Percentiles rank a stretch among this genome's conserved stretches.
Evolutionary conservation across 306 rosid species (phyloP).

Genomic region (Cyclanthera cordifolia): DNA sequence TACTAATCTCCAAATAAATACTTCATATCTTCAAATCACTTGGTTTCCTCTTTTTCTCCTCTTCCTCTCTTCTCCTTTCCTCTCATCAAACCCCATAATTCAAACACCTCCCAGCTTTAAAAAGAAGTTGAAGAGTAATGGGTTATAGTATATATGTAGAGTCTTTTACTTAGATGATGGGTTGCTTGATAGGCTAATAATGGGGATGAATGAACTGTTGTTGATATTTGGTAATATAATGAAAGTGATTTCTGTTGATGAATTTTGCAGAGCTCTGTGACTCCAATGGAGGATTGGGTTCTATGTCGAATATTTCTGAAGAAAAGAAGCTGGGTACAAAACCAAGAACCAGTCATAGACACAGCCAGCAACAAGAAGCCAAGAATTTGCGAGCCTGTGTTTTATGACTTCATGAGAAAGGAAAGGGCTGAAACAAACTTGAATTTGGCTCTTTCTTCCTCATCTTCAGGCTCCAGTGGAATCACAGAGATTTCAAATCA

Average conservation of each 20-base stretch:
- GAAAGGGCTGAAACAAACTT: conserved; percentile 26
- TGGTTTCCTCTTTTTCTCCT: too few species aligned
- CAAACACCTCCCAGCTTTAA: too few species aligned
- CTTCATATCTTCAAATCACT: too few species aligned
- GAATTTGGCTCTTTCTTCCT: conserved; percentile 27
- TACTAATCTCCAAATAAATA: too few species aligned
- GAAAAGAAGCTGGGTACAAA: conserved; percentile 49
- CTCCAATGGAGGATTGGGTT: conserved; percentile 59
- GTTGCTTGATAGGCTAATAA: neutral
- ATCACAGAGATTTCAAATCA: conserved; percentile 42
- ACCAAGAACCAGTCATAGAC: conserved; percentile 23
- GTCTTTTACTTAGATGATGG: too few species aligned
- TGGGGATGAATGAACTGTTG: neutral
- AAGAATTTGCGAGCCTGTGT: conserved; percentile 36
- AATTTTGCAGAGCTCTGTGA: conserved; percentile 25
- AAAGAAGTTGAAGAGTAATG: too few species aligned
- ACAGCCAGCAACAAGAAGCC: neutral
- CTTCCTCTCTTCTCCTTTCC: too few species aligned
- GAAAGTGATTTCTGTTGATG: neutral
- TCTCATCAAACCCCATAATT: too few species aligned
- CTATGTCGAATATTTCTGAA: conserved; percentile 84
- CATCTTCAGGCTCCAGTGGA: conserved; percentile 63
- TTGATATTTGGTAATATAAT: neutral
- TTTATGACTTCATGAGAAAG: conserved; percentile 70
- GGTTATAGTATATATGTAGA: too few species aligned